Percentiles rank a stretch among this genome's conserved stretches.
These are phyloP conservation scores for Globisporangium middletonii DNA, from an alignment of 352 stramenopile genomes.

Conservation along the genomic window DNA sequence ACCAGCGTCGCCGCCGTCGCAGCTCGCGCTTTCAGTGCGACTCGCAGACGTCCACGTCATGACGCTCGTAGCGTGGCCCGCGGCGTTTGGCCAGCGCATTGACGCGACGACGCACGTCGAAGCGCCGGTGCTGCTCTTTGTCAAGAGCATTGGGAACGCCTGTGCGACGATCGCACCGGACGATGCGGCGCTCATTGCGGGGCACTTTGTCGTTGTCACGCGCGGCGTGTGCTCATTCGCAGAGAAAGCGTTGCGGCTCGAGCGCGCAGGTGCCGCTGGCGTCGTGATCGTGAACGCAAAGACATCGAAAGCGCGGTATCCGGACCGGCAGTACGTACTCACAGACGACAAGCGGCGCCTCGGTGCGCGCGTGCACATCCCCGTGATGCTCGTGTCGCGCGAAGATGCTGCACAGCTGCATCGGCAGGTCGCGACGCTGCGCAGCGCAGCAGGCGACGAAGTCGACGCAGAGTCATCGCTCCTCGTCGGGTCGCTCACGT, in stretches of 20 bases:
- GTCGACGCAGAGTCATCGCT: slow-evolving; percentile 4
- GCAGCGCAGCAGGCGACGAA: slow-evolving; percentile 6
- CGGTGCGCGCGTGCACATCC: slow-evolving; percentile 50
- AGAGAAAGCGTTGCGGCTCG: slow-evolving; percentile 60
- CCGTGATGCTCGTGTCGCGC: slow-evolving; percentile 57
- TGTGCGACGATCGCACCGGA: slow-evolving; percentile 28
- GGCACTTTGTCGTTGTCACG: slow-evolving; percentile 61
- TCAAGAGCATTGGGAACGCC: slow-evolving; percentile 33
- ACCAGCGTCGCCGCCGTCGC: slow-evolving; percentile 14
- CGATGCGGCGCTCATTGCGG: slow-evolving; percentile 21
- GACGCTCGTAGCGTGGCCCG: slow-evolving; percentile 61
- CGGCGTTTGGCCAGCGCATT: slow-evolving; percentile 56
- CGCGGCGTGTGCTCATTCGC: slow-evolving; percentile 74
- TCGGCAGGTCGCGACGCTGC: slow-evolving; percentile 16
- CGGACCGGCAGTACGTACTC: slow-evolving; percentile 58
- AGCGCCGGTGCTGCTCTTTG: slow-evolving; percentile 42
- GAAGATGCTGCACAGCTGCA: slow-evolving; percentile 49
- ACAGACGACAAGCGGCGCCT: slow-evolving; percentile 43
- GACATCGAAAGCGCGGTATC: slow-evolving; percentile 23
- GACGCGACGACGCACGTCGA: slow-evolving; percentile 37
- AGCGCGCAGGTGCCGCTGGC: slow-evolving; percentile 46
- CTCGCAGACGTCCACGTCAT: slow-evolving; percentile 51
- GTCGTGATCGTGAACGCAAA: slow-evolving; percentile 75
- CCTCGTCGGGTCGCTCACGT: slow-evolving; percentile 46
- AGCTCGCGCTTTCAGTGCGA: slow-evolving; percentile 56